These are phyloP conservation scores for Canavalia ensiformis DNA, from an alignment of 306 rosid species.

Conservation along the genomic window DNA sequence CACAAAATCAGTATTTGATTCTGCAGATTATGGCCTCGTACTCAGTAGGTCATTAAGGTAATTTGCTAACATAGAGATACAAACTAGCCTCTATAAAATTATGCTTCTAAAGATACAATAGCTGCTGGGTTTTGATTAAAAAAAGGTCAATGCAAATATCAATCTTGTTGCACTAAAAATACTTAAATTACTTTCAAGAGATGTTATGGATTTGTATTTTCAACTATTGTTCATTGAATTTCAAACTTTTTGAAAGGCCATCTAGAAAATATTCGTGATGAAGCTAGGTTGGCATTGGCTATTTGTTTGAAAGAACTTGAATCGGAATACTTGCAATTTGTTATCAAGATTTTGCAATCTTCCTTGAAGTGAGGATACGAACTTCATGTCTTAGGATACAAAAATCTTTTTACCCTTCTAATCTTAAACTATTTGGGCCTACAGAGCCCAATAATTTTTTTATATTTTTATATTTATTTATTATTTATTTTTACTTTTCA, in stretches of 20 bases:
- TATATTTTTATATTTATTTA: too few relatives aligned
- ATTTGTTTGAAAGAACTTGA: conserved; percentile 94
- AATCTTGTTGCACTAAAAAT: conserved; percentile 85
- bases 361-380: conserved; percentile 89
- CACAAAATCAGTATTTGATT: too few relatives aligned
- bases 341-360: conserved; percentile 74
- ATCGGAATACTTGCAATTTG: conserved; percentile 80
- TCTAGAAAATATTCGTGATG: conserved; percentile 87
- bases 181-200: conserved; percentile 84
- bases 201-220: conserved; percentile 83
- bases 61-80: conserved; percentile 59
- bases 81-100: conserved; percentile 66
- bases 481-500: too few relatives aligned
- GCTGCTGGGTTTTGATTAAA: conserved; percentile 78
- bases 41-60: too few relatives aligned
- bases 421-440: too few relatives aligned
- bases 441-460: too few relatives aligned
- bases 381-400: conserved; percentile 92
- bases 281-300: conserved; percentile 90
- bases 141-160: conserved; percentile 76
- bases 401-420: too few relatives aligned
- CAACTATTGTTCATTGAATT: conserved; percentile 80
- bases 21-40: too few relatives aligned
- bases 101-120: conserved; percentile 86
- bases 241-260: conserved; percentile 85